Base-by-base conservation (phyloP, 2,329 filamentous ascomycete species). In the Annulohypoxylon truncatum region DNA sequence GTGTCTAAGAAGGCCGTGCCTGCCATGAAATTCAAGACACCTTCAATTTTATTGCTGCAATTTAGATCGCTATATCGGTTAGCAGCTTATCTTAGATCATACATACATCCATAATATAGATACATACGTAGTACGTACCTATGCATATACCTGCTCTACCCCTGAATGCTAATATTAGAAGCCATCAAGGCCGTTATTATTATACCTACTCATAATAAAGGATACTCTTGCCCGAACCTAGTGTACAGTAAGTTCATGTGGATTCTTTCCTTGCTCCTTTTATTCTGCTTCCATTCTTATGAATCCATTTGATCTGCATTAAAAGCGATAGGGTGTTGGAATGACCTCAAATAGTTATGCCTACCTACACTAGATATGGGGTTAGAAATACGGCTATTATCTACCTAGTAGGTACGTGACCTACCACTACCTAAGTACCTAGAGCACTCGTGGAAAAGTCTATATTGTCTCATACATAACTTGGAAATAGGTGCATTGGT, bases 91-190 rank as follows among this genome's bases (percentile, higher is more conserved):
- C 18, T 42, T 2, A 42, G 38, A 42, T 22, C 38, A 20, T 10
- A 28, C 7, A n/a, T n/a, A n/a, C n/a, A n/a, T n/a, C n/a, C n/a
- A n/a, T n/a, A n/a, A 28, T 28, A 33, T 33, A 33, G 31, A 10
- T 33, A 33, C 8, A 7, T 33, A 13, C 22, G 40, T 44, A 22
- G 22, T 46, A 46, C 42, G 9, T 15, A 46, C 42, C 2, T 15
- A 28, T 15, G 22, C 12, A n/a, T 6, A n/a, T 48, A 26, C 5
- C 4, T n/a, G 44, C 22, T 15, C 13, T 42, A 42, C 38, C 44
- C 44, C 24, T 48, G 44, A 18, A 48, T 48, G 44, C 24, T 48
- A 48, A 48, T 48, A 48, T 48, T 48, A 48, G 44, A 48, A 48
- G 24, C 7, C 12, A 42, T 42, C 38, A 20, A 20, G 38, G 22